Conservation (phyloP, 176 grass and related monocot genomes). For the Oryza coarctata region DNA sequence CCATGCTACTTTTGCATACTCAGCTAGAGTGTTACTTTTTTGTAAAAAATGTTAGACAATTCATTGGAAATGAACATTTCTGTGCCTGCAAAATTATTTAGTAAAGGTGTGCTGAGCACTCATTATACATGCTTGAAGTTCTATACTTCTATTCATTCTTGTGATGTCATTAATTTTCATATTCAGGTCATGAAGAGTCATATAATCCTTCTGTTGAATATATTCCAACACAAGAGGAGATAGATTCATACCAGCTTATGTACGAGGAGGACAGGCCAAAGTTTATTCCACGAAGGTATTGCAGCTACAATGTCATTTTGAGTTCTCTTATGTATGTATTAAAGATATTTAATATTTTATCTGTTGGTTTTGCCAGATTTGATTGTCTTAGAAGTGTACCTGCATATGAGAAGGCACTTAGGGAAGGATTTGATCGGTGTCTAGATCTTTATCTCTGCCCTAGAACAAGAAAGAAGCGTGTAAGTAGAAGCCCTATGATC, state of each 20-base stretch:
- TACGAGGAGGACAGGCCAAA: constrained; percentile 92
- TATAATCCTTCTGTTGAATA: constrained; percentile 98
- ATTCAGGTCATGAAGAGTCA: constrained; percentile 95
- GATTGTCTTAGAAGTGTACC: constrained; percentile 82
- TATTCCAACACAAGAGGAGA: constrained; percentile 96
- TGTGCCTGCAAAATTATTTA: neutral
- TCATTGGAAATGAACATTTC: neutral
- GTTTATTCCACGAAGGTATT: constrained; percentile 87
- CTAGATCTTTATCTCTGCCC: constrained; percentile 96
- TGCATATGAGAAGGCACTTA: constrained; percentile 87
- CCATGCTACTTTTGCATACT: neutral
- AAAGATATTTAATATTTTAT: constrained; percentile 15
- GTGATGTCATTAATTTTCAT: constrained; percentile 30
- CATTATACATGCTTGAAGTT: neutral
- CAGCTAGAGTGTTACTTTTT: neutral
- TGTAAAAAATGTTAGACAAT: neutral
- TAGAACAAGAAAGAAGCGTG: constrained; percentile 88
- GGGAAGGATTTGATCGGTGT: constrained; percentile 91
- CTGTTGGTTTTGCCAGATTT: constrained; percentile 55
- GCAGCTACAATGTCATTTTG: neutral
- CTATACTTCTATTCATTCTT: constrained; percentile 25
- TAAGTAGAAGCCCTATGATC: constrained; percentile 35
- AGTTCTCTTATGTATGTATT: constrained; percentile 21
- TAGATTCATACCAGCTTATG: constrained; percentile 92
- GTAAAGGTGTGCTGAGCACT: neutral